phyloP scores from a whole-genome alignment of 2,329 filamentous ascomycete genomes.

The Dendrostoma leiphaemia region DNA sequence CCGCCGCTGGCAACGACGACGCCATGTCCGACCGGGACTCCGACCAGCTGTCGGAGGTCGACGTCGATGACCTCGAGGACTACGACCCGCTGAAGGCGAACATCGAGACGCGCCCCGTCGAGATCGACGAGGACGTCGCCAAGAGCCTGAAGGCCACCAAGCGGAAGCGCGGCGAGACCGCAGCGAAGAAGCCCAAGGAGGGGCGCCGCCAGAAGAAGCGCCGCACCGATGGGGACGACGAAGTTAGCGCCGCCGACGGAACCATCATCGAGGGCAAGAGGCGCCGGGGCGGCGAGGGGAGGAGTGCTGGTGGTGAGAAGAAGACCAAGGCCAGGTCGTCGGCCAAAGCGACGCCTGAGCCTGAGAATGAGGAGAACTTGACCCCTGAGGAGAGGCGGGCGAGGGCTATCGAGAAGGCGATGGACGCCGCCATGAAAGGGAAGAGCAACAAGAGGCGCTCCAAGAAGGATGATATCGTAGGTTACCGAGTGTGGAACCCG shows the following conservation, averaged over 20 bases:
- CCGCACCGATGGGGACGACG: conserved; percentile 44
- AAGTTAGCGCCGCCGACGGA: conserved; percentile 37
- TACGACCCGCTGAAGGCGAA: conserved; percentile 65
- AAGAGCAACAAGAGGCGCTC: conserved; percentile 63
- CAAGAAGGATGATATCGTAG: conserved; percentile 86
- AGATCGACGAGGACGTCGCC: conserved; percentile 65
- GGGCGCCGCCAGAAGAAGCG: conserved; percentile 69
- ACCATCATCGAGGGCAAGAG: conserved; percentile 46
- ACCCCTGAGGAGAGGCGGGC: conserved; percentile 82
- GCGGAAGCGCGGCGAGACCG: conserved; percentile 59
- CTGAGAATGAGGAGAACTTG: conserved; percentile 72
- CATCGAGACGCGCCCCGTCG: conserved; percentile 62
- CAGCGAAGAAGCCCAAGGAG: conserved; percentile 71
- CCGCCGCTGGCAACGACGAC: conserved; percentile 7
- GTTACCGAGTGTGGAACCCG: conserved; percentile 29
- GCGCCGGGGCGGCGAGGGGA: conserved; percentile 31
- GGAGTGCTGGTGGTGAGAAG: conserved; percentile 44
- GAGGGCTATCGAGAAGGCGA: conserved; percentile 79
- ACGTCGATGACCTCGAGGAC: conserved; percentile 68
- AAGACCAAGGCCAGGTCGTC: conserved; percentile 37
- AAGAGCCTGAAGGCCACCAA: conserved; percentile 64
- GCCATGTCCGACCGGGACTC: conserved; percentile 55
- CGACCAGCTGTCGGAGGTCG: conserved; percentile 64
- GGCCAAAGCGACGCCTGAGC: conserved; percentile 45
- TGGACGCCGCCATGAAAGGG: conserved; percentile 86